Conservation (phyloP, 371 early-diverging fungal species). For the Saksenaea oblongispora region DNA sequence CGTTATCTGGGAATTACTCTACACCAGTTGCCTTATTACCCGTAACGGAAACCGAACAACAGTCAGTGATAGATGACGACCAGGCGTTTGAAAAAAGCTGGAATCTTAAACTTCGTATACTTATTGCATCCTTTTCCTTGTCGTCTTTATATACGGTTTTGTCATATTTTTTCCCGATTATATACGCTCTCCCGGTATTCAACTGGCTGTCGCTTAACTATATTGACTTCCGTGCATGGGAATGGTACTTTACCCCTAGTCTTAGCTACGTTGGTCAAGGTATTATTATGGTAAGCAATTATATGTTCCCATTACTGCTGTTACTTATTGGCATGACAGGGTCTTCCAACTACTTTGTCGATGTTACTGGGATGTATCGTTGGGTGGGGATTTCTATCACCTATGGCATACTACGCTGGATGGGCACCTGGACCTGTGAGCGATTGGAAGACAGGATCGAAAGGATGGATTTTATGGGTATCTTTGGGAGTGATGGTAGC, state of each 20-base stretch:
- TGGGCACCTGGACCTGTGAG: constrained; percentile 80
- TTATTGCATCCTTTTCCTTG: constrained; percentile 57
- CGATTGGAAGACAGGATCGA: constrained; percentile 73
- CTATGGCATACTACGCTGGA: constrained; percentile 63
- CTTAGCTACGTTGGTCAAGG: constrained; percentile 83
- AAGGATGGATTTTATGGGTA: constrained; percentile 88
- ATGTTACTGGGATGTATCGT: constrained; percentile 77
- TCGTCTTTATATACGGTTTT: constrained; percentile 69
- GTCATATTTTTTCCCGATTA: constrained; percentile 64
- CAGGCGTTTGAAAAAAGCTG: constrained; percentile 56
- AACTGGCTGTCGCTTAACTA: constrained; percentile 56
- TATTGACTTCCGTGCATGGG: constrained; percentile 57
- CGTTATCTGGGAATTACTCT: constrained; percentile 2
- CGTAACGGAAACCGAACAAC: constrained; percentile 3
- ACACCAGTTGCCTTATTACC: constrained; percentile 10
- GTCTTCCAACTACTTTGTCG: constrained; percentile 70
- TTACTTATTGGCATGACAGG: constrained; percentile 26
- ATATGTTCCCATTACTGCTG: neutral
- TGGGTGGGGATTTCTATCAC: constrained; percentile 83
- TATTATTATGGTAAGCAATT: constrained; percentile 68
- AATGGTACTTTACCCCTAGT: constrained; percentile 79
- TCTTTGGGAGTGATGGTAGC: constrained; percentile 83
- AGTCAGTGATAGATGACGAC: neutral
- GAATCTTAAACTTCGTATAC: constrained; percentile 56
- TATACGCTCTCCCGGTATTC: constrained; percentile 66